Percentiles rank a stretch among this genome's conserved stretches.
Conservation (phyloP, 2,329 filamentous ascomycete genomes). For the Ceratocystis eucalypticola region DNA sequence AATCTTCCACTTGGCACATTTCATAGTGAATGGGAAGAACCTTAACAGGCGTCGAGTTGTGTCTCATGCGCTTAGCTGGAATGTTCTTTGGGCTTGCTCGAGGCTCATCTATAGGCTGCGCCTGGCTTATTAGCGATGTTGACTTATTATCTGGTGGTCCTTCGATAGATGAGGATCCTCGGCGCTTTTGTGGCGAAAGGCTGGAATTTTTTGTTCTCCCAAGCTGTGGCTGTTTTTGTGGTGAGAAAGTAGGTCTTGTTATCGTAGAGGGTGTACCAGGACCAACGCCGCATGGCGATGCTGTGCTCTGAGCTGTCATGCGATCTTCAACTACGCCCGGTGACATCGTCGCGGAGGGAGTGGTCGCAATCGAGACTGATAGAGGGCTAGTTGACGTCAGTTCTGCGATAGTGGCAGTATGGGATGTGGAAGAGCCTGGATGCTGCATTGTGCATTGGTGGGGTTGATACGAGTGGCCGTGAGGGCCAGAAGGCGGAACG, state of each 20-base stretch:
- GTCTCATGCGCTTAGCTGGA: constrained; percentile 37
- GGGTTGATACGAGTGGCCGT: not conserved
- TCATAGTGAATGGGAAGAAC: constrained; percentile 64
- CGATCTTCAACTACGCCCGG: not conserved
- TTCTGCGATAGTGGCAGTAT: not conserved
- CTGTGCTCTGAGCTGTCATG: not conserved
- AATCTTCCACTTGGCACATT: constrained; percentile 65
- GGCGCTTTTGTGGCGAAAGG: constrained; percentile 17
- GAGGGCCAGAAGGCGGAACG: not conserved
- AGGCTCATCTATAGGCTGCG: constrained; percentile 22
- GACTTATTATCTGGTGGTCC: not conserved
- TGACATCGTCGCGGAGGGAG: constrained; percentile 5
- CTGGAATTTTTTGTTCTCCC: not conserved
- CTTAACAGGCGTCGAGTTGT: constrained; percentile 40
- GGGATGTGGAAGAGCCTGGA: not conserved
- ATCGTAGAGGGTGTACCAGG: not conserved
- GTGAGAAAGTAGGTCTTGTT: not conserved
- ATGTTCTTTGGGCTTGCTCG: not conserved
- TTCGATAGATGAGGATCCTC: constrained; percentile 8
- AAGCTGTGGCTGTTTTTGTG: not conserved
- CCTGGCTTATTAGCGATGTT: constrained; percentile 18
- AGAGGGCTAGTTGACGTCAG: constrained; percentile 2
- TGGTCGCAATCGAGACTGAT: not conserved
- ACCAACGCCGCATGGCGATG: not conserved
- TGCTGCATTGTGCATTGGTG: not conserved